Base-by-base conservation (phyloP, 176 grass and related monocot genomes). In the Ensete ventricosum region DNA sequence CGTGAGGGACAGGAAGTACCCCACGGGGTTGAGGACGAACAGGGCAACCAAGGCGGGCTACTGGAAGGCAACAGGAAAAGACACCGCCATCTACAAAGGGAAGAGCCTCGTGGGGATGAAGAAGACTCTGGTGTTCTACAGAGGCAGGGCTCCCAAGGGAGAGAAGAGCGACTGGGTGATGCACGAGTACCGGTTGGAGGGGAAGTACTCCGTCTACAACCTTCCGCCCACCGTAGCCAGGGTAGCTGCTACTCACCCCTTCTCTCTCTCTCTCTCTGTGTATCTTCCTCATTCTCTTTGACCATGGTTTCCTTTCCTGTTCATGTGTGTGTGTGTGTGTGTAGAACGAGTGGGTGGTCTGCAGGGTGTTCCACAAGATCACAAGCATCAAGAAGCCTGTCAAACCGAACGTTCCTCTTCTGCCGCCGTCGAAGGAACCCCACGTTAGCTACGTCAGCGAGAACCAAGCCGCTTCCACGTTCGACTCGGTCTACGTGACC, bases 111-210 rank as follows among this genome's bases (percentile, higher is more conserved):
- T 89, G 50, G 94, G 94, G 34, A 91, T 87, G 90, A 98, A 93
- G 86, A 98, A 98, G 81, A 98, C 90, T 51, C 90, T 98, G 74
- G 94, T 98, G 57, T 98, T 98, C 90, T 91, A 93, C 80, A 84
- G 79, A 25, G 91, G 91, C 64, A 77, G 91, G 34, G 91, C 88
- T 19, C 91, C 91, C 22, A 95, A 88, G 83, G 91, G 91, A 11
- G 91, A 90, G 73, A 95, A 88, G 78, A 79, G 78, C 29, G 77
- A 89, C 49, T 95, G 91, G 91, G 81, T 95, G 55, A 95, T 95
- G 91, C 91, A 95, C 86, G 91, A 95, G 78, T 90, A 90, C 70
- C 84, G 88, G 29, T 74, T 90, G 69, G 76, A 86, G 43, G 76
- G 55, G 55, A 85, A 88, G 76, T 70, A 81, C 76, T 59, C 54